Base-by-base conservation (phyloP, 2,329 filamentous ascomycete genomes). In the Penicillium fuscoglaucum region DNA sequence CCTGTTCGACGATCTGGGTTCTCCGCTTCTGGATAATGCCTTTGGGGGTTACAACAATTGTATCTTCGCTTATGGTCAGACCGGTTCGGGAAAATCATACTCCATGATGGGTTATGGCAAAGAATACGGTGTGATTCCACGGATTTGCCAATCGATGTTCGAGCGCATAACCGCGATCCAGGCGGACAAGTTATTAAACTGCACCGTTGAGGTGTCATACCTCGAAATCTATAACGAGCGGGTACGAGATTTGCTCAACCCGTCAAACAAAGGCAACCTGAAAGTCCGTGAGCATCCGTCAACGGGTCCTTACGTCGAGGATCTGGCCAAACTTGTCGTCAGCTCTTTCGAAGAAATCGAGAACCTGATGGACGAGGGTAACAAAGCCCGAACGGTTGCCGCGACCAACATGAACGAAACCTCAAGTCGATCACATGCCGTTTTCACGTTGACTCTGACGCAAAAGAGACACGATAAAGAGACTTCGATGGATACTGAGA, bases 341-440 rank as follows among this genome's bases (percentile, higher is more conserved):
- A 87, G 91, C 66, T 93, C 91, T 60, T 98, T 99, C 73, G 83
- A 89, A 55, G 96, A 99, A 73, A 98, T 99, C 66, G 95, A 99
- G 71, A 88, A 97, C 72, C 80, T 99, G 69, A 99, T 99, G 95
- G 95, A 99, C 72, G 93, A 98, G 78, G 95, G 95, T 70, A 99
- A 99, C 82, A 99, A 99, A 78, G 95, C 95, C 35, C 85, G 95
- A 81, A 99, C 95, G 0, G 95, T 99, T 40, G 95, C 95, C 3
- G 95, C 95, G 8, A 99, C 95, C 40, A 99, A 98, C 83, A 99
- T 99, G 95, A 99, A 99, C 82, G 95, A 98, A 77, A 99, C 96
- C 0, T 97, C 92, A 60, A 96, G 92, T 84, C 89, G 95, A 81
- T 98, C 93, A 73, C 95, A 99, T 76, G 95, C 95, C 41, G 96